Base-by-base conservation (phyloP, 2,329 filamentous ascomycete species). In the Tolypocladium pustulatum region DNA sequence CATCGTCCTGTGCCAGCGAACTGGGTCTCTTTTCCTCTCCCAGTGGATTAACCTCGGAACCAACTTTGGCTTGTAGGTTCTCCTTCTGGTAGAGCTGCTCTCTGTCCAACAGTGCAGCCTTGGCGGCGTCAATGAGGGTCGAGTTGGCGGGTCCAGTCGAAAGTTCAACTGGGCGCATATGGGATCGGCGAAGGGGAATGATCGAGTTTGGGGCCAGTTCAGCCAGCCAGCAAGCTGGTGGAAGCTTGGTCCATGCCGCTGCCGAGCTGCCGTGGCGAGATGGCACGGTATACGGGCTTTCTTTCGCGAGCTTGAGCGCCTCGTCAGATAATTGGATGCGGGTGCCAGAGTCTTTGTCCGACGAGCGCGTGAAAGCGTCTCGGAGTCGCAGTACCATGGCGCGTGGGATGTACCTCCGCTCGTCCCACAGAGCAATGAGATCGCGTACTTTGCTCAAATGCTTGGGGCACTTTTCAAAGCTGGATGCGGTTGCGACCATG, bases 161-260 rank as follows among this genome's bases (percentile, higher is more conserved):
- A 57, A 95, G 82, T 58, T 88, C 85, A 38, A 94, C 75, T 4
- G 90, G 88, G 62, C 84, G 87, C 63, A 93, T 82, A 65, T 85
- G 80, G 9, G 84, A 78, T 0, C 88, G 81, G 51, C 87, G 84
- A 75, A 96, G 90, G 8, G 90, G 85, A 55, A 82, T 80, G 10
- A 84, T 85, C 0, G 88, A 91, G 67, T 93, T 88, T 5, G 87
- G 89, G 43, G 88, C 82, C 60, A 96, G 84, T 58, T 89, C 86
- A 5, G 88, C 88, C 54, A 96, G 81, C 78, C 92, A 87, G 63
- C 90, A 93, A 2, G 85, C 88, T 1, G 90, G 90, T 0, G 91
- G 91, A 0, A 95, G 76, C 63, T 96, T 90, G 72, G 91, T 89
- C 82, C 88, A 96, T 0, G 88, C 85, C 4, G 81, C 84, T 0